A percentile compares a stretch with the other conserved stretches of the same genome.
Evolutionary conservation across 148 eudicot species (phyloP).

Genomic region (Cornus florida): DNA sequence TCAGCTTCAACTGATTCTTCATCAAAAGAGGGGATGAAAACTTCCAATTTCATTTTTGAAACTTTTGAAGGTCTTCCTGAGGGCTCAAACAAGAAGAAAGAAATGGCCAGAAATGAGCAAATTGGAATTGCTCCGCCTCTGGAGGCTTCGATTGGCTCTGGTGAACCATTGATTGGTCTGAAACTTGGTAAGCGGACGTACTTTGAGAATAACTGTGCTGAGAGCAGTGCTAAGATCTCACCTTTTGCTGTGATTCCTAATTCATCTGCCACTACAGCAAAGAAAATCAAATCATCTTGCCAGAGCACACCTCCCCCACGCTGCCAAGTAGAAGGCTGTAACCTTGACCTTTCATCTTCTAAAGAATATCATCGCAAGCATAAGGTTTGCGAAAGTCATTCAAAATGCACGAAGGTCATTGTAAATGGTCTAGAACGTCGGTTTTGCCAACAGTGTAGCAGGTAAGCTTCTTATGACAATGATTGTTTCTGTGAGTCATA

Average conservation of each 20-base stretch:
- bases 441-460: constrained; percentile 99
- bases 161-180: constrained; percentile 76
- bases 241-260: constrained; percentile 29
- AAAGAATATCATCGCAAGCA: constrained; percentile 91
- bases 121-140: constrained; percentile 40
- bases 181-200: constrained; percentile 87
- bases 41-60: constrained; percentile 39
- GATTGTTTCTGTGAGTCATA: neutral
- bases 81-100: constrained; percentile 44
- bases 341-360: constrained; percentile 75
- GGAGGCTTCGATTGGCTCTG: constrained; percentile 67
- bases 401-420: constrained; percentile 73
- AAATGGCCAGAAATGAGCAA: constrained; percentile 30
- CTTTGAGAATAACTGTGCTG: constrained; percentile 58
- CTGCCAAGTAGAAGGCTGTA: constrained; percentile 94
- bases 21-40: constrained; percentile 40
- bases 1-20: constrained; percentile 41
- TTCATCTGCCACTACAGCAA: constrained; percentile 38
- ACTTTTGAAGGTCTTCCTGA: constrained; percentile 41
- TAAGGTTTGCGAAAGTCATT: constrained; percentile 79
- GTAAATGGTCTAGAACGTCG: constrained; percentile 78
- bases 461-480: constrained; percentile 42
- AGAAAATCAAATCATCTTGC: constrained; percentile 52
- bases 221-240: constrained; percentile 37
- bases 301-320: constrained; percentile 37